Evolutionary conservation across 1,284 basidiomycete genomes (phyloP), one percentile per base, ranked within the genome.

Genomic region (Cerioporus squamosus): DNA sequence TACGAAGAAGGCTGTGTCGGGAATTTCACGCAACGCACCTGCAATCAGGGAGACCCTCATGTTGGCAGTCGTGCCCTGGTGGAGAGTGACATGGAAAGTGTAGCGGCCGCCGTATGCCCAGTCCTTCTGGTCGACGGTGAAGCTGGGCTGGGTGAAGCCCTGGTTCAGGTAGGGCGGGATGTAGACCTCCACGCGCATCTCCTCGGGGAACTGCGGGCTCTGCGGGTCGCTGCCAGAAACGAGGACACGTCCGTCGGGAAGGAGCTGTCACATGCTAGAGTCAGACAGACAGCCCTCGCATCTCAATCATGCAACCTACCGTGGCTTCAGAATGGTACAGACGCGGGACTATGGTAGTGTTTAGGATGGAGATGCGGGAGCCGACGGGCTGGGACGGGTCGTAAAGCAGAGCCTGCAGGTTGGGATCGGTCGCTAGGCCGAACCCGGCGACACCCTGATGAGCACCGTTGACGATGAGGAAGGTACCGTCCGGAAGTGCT

Each of bases 301-400:
- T 18, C 20, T 22, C 45, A 17, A 8, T 6, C n/a, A 36, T 14
- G 42, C 7, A 9, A 59, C 70, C 31, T 58, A 73, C 72, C 23
- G 53, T 75, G 2, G 87, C 85, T 69, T 91, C 90, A 0, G 88
- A 90, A 69, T 95, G 93, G 67, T 95, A 95, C 68, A 95, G 68
- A 20, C 94, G 86, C 12, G 92, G 85, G 40, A 93, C 87, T 55
- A 85, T 88, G 15, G 90, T 93, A n/a, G 71, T 81, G 70, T 80
- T 76, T 62, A 88, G 78, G 75, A 90, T 81, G 59, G 90, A 85
- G 64, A 87, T 77, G 59, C 91, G 84, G 51, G 83, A 80, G n/a
- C 79, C 77, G 31, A 84, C 61, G 1, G 90, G 80, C 53, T 80
- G 73, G 0, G 79, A 70, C 0, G 90, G 90, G 66, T 91, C 87